Evolutionary conservation across 169 alveolate species (phyloP).

Genomic region (Theileria parva): DNA sequence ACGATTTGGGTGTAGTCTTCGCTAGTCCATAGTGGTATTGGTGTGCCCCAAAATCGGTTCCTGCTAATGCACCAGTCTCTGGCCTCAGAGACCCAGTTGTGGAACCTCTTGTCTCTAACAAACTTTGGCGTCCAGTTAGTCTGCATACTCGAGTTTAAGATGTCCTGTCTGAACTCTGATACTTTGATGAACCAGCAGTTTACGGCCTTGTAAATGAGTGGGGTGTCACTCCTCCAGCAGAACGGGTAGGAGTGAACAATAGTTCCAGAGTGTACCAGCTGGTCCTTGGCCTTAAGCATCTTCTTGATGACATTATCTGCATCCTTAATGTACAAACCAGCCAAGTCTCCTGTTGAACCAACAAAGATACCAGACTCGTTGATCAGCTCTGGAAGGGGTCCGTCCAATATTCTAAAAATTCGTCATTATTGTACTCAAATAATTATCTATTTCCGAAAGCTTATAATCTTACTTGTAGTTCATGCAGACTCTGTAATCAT

Average conservation of each 20-base stretch:
- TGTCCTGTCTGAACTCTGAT: constrained; percentile 88
- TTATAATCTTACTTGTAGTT: constrained; percentile 53
- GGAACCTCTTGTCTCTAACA: constrained; percentile 96
- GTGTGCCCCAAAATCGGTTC: constrained; percentile 99
- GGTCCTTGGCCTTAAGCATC: constrained; percentile 79
- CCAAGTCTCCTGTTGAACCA: constrained; percentile 78
- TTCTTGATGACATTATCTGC: constrained; percentile 93
- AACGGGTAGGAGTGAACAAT: constrained; percentile 95
- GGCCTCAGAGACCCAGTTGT: constrained; percentile 98
- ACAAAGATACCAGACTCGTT: constrained; percentile 90
- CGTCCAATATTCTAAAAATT: constrained; percentile 29
- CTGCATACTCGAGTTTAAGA: constrained; percentile 85
- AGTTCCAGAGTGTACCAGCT: constrained; percentile 82
- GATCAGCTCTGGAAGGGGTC: constrained; percentile 88
- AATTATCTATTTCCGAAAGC: background rate
- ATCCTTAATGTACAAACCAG: constrained; percentile 91
- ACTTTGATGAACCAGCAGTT: constrained; percentile 98
- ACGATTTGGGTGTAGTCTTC: constrained; percentile 92
- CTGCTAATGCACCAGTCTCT: constrained; percentile 99
- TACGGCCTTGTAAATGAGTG: constrained; percentile 97
- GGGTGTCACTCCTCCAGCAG: constrained; percentile 99
- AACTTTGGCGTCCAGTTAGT: constrained; percentile 96
- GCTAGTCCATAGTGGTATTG: constrained; percentile 96
- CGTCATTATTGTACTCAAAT: background rate
- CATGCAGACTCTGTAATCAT: constrained; percentile 87